Evolutionary conservation across 2,329 filamentous ascomycete genomes (phyloP).

Genomic region (Fusarium camptoceras): DNA sequence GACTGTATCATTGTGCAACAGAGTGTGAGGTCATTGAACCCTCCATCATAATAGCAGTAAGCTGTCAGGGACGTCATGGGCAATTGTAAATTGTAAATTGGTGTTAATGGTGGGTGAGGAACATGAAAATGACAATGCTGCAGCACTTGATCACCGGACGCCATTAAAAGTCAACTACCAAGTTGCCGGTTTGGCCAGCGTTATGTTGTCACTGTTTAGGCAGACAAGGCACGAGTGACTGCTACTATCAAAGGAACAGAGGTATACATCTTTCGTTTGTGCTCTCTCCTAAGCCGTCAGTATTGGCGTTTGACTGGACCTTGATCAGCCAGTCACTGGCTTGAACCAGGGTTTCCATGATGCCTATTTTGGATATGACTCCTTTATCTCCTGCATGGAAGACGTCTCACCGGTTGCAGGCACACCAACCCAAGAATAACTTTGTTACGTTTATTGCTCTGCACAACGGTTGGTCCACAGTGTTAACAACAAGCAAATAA

Average conservation of each 20-base stretch:
- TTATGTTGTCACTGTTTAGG: conserved; percentile 16
- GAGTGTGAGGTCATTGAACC: conserved; percentile 41
- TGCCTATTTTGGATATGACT: conserved; percentile 37
- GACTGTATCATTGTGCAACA: conserved; percentile 17
- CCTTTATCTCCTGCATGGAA: conserved; percentile 12
- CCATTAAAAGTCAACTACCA: background rate
- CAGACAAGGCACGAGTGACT: conserved; percentile 20
- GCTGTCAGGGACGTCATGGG: conserved; percentile 6
- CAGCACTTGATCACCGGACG: conserved; percentile 7
- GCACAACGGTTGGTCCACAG: conserved; percentile 5
- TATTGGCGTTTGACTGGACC: conserved; percentile 7
- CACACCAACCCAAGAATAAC: conserved; percentile 13
- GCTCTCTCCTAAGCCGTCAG: conserved; percentile 3
- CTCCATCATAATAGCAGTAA: conserved; percentile 28
- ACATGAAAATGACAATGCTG: conserved; percentile 9
- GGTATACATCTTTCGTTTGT: conserved; percentile 14
- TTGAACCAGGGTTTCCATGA: conserved; percentile 14
- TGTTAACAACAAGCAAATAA: conserved; percentile 3
- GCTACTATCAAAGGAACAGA: background rate
- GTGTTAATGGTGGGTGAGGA: conserved; percentile 14
- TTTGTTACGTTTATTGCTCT: conserved; percentile 20
- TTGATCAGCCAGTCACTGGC: conserved; percentile 15
- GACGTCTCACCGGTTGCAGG: conserved; percentile 12
- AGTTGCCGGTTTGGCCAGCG: background rate
- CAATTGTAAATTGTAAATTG: conserved; percentile 4